Evolutionary conservation across 2,329 filamentous ascomycete species (phyloP), one percentile per base, ranked within the genome.

Genomic region (Fusarium pininemorale): DNA sequence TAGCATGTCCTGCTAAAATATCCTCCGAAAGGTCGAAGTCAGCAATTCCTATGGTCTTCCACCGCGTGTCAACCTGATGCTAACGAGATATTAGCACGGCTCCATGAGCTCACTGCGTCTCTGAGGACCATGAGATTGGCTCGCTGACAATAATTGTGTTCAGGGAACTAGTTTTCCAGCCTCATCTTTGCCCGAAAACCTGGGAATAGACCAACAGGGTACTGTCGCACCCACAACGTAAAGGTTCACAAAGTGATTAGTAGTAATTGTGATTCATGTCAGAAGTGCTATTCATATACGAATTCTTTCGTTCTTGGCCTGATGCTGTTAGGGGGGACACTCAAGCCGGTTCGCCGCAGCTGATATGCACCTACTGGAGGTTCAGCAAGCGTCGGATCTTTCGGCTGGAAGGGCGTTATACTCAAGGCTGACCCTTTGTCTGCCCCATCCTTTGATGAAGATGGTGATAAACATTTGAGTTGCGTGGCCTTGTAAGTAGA

Each of bases 401-500:
- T 24, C 13, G 3, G 30, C 16, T 20, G 1, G 13, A 24, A 5
- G 5, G 3, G 22, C 12, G 24, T 15, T 7, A 20, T 24, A 24
- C 6, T 10, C 8, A 24, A 14, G 9, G 13, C 14, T 24, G 8
- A 24, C 3, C 4, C 3, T 51, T 20, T 3, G 16, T 7, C 16
- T 18, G 4, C 8, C 5, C 8, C 13, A 2, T 20, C 5, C 1
- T 10, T 24, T 24, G 11, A 35, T 24, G 0, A 5, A 15, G 7
- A 7, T n/a, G 10, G 7, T 5, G 0, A 50, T 13, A 5, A 10
- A 16, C 1, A 10, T 14, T 18, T 10, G 6, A 2, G 22, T 18
- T 32, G 7, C 13, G 7, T 30, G 2, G n/a, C 7, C 9, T 20
- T 13, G 8, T 11, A 16, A 14, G 20, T 14, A 4, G n/a, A 51